Evolutionary conservation across 257 asterid genomes (phyloP).

Genomic region (Petunia secreta): DNA sequence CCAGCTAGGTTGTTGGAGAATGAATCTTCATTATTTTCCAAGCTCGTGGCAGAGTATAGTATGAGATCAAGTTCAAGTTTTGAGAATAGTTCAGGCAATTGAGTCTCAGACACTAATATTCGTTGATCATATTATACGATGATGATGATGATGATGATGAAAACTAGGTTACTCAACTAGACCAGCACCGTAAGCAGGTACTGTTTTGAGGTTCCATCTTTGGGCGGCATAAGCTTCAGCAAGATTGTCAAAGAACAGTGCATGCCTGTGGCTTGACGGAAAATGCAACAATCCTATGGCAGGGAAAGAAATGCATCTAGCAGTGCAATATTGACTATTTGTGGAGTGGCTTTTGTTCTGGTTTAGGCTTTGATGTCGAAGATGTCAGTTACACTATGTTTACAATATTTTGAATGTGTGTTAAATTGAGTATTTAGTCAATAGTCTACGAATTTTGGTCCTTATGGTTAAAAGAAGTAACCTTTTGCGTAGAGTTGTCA

Average conservation of each 20-base stretch:
- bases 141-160: slow-evolving; percentile 33
- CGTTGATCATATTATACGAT: background rate
- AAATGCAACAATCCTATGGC: slow-evolving; percentile 12
- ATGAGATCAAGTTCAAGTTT: slow-evolving; percentile 69
- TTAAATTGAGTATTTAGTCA: background rate
- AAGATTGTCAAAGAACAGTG: background rate
- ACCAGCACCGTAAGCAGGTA: background rate
- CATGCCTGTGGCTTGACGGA: slow-evolving; percentile 20
- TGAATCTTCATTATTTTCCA: slow-evolving; percentile 64
- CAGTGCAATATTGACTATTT: background rate
- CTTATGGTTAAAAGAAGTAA: background rate
- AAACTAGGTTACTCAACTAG: background rate
- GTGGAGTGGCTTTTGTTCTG: background rate
- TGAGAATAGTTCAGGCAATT: slow-evolving; percentile 35
- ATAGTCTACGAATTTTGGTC: slow-evolving; percentile 14
- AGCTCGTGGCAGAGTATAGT: slow-evolving; percentile 90
- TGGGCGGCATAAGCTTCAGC: background rate
- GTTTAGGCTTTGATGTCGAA: background rate
- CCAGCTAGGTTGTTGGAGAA: slow-evolving; percentile 73
- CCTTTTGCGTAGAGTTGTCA: background rate
- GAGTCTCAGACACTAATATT: background rate
- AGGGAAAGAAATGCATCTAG: background rate
- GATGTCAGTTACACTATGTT: background rate
- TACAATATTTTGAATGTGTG: slow-evolving; percentile 16
- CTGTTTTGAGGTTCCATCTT: background rate